Evolutionary conservation across 2,329 filamentous ascomycete species (phyloP).

Genomic region (Botrytis cinerea): DNA sequence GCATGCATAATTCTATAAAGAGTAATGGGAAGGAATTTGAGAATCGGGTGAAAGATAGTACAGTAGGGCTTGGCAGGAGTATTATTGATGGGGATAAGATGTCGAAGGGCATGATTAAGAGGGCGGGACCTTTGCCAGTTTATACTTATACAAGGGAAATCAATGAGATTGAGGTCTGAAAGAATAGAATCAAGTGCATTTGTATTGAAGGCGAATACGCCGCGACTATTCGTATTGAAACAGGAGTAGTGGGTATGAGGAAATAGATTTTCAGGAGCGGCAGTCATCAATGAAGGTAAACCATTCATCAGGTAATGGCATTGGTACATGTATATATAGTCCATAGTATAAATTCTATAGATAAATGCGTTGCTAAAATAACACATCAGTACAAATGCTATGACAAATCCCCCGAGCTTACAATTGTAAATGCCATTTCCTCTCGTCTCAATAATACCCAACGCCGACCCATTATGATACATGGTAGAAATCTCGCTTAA

Average conservation of each 20-base stretch:
- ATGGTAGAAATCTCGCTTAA: constrained; percentile 18
- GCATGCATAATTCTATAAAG: neutral
- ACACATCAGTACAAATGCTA: constrained; percentile 1
- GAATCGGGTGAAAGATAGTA: constrained; percentile 16
- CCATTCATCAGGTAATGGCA: neutral
- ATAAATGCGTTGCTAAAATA: constrained; percentile 12
- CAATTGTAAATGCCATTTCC: constrained; percentile 13
- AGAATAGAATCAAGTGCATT: neutral
- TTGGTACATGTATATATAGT: neutral
- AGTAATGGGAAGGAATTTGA: constrained; percentile 18
- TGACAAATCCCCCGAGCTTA: neutral
- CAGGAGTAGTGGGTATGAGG: neutral
- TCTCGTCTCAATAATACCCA: constrained; percentile 19
- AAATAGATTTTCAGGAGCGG: neutral
- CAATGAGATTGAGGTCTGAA: neutral
- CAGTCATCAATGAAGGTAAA: neutral
- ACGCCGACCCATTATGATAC: constrained; percentile 28
- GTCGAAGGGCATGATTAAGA: neutral
- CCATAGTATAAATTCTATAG: constrained; percentile 20
- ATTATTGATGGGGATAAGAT: neutral
- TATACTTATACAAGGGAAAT: neutral
- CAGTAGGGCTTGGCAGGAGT: constrained; percentile 13
- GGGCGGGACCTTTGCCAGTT: neutral
- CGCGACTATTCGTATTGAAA: neutral
- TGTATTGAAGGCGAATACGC: neutral